Evolutionary conservation across 1,139 yeast genomes (phyloP), one percentile per base, ranked within the genome.

Genomic region (Saccharomyces pastorianus): DNA sequence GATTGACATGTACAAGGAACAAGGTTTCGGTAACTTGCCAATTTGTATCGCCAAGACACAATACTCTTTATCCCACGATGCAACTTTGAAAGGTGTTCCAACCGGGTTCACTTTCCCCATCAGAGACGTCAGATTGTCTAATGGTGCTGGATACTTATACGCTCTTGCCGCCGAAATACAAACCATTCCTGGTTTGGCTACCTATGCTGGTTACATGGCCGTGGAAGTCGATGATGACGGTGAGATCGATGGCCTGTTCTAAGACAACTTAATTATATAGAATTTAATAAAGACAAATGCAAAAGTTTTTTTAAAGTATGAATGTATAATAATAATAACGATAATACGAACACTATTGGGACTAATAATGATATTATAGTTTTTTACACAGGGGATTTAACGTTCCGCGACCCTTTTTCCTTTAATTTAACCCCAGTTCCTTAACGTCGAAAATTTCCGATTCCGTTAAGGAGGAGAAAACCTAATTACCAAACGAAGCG

Each of bases 31-130:
- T 59, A 79, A 90, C 70, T 78, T 93, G 68, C 99, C 99, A 58
- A 85, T 93, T 65, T 93, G 99, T 77, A 86, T 93, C 68, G 99
- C 99, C 63, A 93, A 93, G 79, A 93, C 99, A 2, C 99, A 93
- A 74, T 93, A 93, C 76, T 90, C 97, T 17, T 79, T 93, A 64
- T 89, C 97, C 14, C 98, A 91, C 70, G 98, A 93, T 72, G 93
- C 98, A 50, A 79, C 80, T 51, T 80, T 93, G 73, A 90, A 90
- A 78, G 97, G 97, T 72, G 96, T 89, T 47, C 99, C 99, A 61
- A 80, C 88, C 8, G 97, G 96, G 7, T 93, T 91, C 76, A 86
- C 82, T 55, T 88, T 93, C 76, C 99, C 99, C 51, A 88, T 93
- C 65, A 82, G 96, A 71, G 98, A 93, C 64, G 88, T 93, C 61